Evolutionary conservation across 352 stramenopile genomes (phyloP).

Genomic region (Phytophthora podocarpi): DNA sequence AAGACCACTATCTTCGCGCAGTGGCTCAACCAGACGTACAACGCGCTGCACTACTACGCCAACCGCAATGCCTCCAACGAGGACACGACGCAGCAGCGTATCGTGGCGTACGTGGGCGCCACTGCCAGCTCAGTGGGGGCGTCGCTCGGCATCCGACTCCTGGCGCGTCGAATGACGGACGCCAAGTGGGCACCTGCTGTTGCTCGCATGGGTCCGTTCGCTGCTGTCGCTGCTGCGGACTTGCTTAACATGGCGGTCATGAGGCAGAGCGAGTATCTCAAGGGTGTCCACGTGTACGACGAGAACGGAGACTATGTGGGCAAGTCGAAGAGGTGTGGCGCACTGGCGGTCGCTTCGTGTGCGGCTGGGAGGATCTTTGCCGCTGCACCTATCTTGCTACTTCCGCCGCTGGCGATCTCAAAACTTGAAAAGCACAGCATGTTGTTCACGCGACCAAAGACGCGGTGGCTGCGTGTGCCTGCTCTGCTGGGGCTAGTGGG

Average conservation of each 20-base stretch:
- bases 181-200: constrained; percentile 54
- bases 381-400: constrained; percentile 78
- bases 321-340: constrained; percentile 75
- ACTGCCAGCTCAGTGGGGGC: constrained; percentile 78
- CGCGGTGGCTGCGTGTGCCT: constrained; percentile 66
- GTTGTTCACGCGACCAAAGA: constrained; percentile 33
- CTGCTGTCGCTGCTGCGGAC: constrained; percentile 81
- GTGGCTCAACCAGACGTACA: constrained; percentile 91
- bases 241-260: constrained; percentile 88
- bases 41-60: constrained; percentile 90
- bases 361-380: constrained; percentile 80
- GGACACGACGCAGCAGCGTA: constrained; percentile 72
- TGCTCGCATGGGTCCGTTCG: constrained; percentile 76
- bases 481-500: constrained; percentile 73
- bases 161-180: constrained; percentile 54
- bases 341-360: constrained; percentile 77
- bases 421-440: constrained; percentile 51
- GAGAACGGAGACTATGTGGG: constrained; percentile 78
- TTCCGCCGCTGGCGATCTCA: constrained; percentile 70
- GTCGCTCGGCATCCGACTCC: constrained; percentile 70
- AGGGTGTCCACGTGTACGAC: constrained; percentile 84
- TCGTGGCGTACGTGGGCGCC: constrained; percentile 71
- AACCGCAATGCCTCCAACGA: constrained; percentile 89
- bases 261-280: constrained; percentile 84
- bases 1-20: constrained; percentile 75